phyloP scores from a whole-genome alignment of 1,139 yeast species.

The Lodderomyces beijingensis region DNA sequence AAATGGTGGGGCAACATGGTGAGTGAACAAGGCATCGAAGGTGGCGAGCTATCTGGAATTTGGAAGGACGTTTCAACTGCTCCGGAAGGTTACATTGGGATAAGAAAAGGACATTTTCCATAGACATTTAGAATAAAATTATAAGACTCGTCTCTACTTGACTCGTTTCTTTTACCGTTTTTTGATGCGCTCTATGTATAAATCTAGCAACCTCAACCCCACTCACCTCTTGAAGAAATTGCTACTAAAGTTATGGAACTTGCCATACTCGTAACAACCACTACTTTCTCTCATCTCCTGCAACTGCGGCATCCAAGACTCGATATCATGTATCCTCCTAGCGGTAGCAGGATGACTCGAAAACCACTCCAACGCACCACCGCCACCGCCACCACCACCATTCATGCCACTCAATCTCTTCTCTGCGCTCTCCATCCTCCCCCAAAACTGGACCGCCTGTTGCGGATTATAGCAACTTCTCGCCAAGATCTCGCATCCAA shows the following conservation, averaged over 20 bases:
- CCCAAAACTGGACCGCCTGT: conserved; percentile 76
- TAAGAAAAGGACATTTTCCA: conserved; percentile 37
- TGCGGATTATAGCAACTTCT: conserved; percentile 78
- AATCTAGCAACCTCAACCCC: neutral
- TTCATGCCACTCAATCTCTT: conserved; percentile 14
- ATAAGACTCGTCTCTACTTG: neutral
- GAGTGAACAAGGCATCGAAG: conserved; percentile 43
- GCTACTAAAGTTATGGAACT: conserved; percentile 16
- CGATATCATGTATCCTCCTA: conserved; percentile 65
- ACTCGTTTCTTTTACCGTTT: conserved; percentile 1
- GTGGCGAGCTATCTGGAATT: conserved; percentile 20
- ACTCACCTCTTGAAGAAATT: conserved; percentile 17
- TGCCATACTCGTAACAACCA: conserved; percentile 24
- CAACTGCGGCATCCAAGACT: conserved; percentile 71
- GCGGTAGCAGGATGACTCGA: conserved; percentile 90
- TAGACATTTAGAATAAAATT: conserved; percentile 8
- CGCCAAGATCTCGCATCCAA: conserved; percentile 89
- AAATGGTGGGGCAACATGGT: conserved; percentile 61
- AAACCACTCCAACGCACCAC: conserved; percentile 50
- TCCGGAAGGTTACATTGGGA: conserved; percentile 43
- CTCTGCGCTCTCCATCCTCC: conserved; percentile 69
- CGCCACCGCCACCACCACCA: conserved; percentile 2
- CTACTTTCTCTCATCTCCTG: conserved; percentile 33
- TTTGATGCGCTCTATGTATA: neutral
- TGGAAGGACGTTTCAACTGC: conserved; percentile 34